Evolutionary conservation across 208 protist genomes (phyloP).

Genomic region (Trypanosoma melophagium): DNA sequence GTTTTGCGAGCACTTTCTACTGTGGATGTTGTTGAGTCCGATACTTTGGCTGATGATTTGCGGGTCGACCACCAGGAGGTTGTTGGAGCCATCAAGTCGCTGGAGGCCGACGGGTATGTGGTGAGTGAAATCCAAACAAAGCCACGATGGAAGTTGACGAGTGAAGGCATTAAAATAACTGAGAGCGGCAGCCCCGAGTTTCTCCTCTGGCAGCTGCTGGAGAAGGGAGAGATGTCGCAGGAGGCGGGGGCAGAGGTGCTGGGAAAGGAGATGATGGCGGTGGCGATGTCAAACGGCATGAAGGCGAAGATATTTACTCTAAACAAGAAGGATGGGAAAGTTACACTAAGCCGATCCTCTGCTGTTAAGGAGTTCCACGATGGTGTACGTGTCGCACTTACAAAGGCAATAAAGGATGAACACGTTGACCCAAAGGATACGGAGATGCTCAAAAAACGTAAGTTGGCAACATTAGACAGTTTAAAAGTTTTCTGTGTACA

Average conservation of each 20-base stretch:
- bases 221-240: constrained; percentile 37
- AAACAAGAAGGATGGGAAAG: constrained; percentile 70
- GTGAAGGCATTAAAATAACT: constrained; percentile 79
- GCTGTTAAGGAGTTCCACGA: constrained; percentile 37
- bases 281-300: constrained; percentile 92
- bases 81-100: constrained; percentile 90
- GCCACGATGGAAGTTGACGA: constrained; percentile 70
- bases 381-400: constrained; percentile 39
- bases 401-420: constrained; percentile 25
- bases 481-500: constrained; percentile 80
- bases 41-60: constrained; percentile 52
- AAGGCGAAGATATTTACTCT: constrained; percentile 91
- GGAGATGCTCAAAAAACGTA: constrained; percentile 91
- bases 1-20: constrained; percentile 37
- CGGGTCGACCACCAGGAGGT: constrained; percentile 84
- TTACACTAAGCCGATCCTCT: constrained; percentile 46
- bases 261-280: constrained; percentile 58
- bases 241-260: constrained; percentile 49
- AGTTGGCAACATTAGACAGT: constrained; percentile 79
- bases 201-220: constrained; percentile 60
- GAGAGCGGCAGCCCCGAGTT: constrained; percentile 90
- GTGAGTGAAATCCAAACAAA: constrained; percentile 50
- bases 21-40: constrained; percentile 46
- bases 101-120: constrained; percentile 84
- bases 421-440: constrained; percentile 63